Base-by-base conservation (phyloP, 768 basidiomycete genomes). In the Cystofilobasidium bisporidii region DNA sequence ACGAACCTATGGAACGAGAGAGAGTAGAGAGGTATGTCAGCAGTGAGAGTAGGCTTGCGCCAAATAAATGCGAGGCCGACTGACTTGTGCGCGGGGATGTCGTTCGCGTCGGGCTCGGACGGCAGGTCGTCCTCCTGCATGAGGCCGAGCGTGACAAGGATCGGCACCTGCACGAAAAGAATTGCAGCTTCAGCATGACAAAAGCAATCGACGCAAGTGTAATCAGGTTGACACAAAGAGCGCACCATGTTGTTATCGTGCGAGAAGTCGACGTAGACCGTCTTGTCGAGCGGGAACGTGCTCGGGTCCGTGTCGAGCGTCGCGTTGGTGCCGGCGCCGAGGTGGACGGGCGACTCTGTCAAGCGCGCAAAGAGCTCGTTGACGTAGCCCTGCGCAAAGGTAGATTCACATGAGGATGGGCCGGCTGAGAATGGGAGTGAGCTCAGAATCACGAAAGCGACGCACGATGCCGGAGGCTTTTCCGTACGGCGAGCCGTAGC, bases 341-440 rank as follows among this genome's bases (percentile, higher is more conserved):
- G 84, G 18, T 77, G 79, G 55, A 77, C 76, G 67, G 83, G 86
- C 0, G 71, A 72, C 2, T 67, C 57, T 6, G 88, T 89, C 20
- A 92, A 83, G 15, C 91, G 84, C 0, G 91, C 85, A 24, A 94
- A 76, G 28, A 92, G 81, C 74, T 94, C 91, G 75, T 91, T 86
- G 30, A 91, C 72, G 72, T 86, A 91, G 24, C 90, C 89, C 53
- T 56, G n/a, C n/a, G n/a, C 5, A 20, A 56, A 20, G 10, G 18
- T 14, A 55, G 26, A 55, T 3, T 26, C 11, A 32, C 8, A 28
- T 55, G 18, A 28, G n/a, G 30, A 55, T 85, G 73, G 36, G 73
- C 74, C n/a, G n/a, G 36, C 36, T 5, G 36, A 12, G 12, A 36
- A 12, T 6, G 6, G 36, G 12, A 36, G 36, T 36, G 36, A 12